Conservation (phyloP, 169 alveolate species). For the Plasmodium chabaudi region DNA sequence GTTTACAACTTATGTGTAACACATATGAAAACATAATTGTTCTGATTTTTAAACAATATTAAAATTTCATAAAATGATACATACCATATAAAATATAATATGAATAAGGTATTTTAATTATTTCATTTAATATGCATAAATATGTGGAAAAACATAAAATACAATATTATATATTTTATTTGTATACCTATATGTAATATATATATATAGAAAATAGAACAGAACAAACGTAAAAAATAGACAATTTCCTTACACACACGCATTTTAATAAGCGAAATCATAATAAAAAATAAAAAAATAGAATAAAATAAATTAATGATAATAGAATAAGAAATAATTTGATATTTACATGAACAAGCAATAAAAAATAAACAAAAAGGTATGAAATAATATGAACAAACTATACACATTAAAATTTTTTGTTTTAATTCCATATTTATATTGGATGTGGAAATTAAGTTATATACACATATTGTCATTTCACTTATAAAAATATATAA, state of each 20-base stretch:
- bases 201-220: not conserved
- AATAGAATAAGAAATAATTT: conserved; percentile 15
- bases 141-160: no score
- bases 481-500: conserved; percentile 2
- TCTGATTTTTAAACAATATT: no score
- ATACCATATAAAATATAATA: not conserved
- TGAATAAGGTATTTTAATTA: not conserved
- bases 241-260: conserved; percentile 8
- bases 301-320: not conserved
- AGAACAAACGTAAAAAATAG: conserved; percentile 5
- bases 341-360: conserved; percentile 31
- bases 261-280: not conserved
- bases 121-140: no score
- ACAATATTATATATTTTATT: no score
- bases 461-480: not conserved
- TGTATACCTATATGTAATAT: not conserved
- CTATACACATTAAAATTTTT: not conserved
- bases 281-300: conserved; percentile 7
- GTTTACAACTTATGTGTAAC: no score
- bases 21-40: no score
- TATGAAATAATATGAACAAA: not conserved
- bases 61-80: no score
- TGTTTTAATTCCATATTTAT: conserved; percentile 2
- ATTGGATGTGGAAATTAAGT: no score
- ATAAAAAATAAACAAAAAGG: conserved; percentile 7